A percentile compares a stretch with the other conserved stretches of the same genome.
Conservation (phyloP, 2,329 filamentous ascomycete species). For the Fusarium nelsonii region DNA sequence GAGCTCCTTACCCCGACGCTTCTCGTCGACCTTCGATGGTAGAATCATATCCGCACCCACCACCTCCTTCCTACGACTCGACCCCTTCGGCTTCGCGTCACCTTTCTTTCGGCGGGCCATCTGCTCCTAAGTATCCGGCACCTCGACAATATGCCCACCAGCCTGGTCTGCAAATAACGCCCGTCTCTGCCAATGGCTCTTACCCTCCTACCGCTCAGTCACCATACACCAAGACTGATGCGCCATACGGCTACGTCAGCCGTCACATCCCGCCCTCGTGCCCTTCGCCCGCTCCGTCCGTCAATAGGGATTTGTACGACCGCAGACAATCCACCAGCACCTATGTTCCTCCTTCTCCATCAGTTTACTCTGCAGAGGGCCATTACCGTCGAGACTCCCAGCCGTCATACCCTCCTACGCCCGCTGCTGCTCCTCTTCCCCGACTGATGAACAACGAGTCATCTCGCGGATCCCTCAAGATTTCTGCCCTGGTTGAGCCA, state of each 20-base stretch:
- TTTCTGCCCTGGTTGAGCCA: slow-evolving; percentile 52
- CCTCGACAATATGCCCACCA: slow-evolving; percentile 56
- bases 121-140: slow-evolving; percentile 52
- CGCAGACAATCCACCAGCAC: slow-evolving; percentile 54
- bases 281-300: slow-evolving; percentile 48
- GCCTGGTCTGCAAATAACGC: slow-evolving; percentile 51
- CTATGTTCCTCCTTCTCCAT: slow-evolving; percentile 56
- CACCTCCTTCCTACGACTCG: slow-evolving; percentile 54
- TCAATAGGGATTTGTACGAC: slow-evolving; percentile 54
- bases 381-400: slow-evolving; percentile 51
- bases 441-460: slow-evolving; percentile 36
- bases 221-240: slow-evolving; percentile 56
- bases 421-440: slow-evolving; percentile 46
- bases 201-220: slow-evolving; percentile 55
- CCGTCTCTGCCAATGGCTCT: slow-evolving; percentile 51
- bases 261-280: slow-evolving; percentile 50
- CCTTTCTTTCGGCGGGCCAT: slow-evolving; percentile 53
- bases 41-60: slow-evolving; percentile 58
- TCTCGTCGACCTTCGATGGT: slow-evolving; percentile 62
- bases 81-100: slow-evolving; percentile 49
- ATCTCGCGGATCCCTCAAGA: slow-evolving; percentile 55
- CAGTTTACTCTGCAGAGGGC: slow-evolving; percentile 49
- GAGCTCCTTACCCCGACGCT: slow-evolving; percentile 57
- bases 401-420: slow-evolving; percentile 48
- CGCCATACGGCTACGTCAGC: slow-evolving; percentile 55